Evolutionary conservation across 768 basidiomycete genomes (phyloP).

Genomic region (Pleurotus cornucopiae): DNA sequence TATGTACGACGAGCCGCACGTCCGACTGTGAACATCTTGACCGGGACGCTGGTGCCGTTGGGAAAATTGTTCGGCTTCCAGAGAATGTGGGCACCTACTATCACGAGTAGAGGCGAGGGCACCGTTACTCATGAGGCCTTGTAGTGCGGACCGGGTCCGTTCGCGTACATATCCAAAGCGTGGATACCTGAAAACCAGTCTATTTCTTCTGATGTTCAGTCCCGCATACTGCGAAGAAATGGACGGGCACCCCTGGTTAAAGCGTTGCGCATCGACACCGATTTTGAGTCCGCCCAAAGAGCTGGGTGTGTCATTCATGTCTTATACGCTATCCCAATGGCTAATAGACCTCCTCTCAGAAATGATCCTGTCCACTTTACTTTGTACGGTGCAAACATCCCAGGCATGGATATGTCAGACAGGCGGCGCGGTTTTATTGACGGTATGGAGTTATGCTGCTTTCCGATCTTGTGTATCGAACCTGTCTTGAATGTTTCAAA

Average conservation of each 20-base stretch:
- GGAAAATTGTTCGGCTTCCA: constrained; percentile 52
- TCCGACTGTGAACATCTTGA: constrained; percentile 37
- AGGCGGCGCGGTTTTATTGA: constrained; percentile 22
- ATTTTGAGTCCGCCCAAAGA: constrained; percentile 21
- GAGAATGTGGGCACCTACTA: constrained; percentile 34
- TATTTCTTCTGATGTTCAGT: constrained; percentile 20
- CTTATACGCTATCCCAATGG: too few relatives aligned
- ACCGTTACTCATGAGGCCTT: neutral
- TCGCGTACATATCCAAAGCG: constrained; percentile 26
- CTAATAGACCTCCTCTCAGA: too few relatives aligned
- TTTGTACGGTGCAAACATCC: neutral
- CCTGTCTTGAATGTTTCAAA: too few relatives aligned
- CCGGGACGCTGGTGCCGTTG: constrained; percentile 30
- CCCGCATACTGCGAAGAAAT: constrained; percentile 19
- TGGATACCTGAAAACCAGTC: constrained; percentile 33
- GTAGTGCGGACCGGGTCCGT: constrained; percentile 11
- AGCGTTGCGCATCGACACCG: constrained; percentile 27
- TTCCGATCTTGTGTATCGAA: too few relatives aligned
- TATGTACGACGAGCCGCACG: constrained; percentile 13
- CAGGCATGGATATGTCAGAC: neutral
- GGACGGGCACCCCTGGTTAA: constrained; percentile 22
- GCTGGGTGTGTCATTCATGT: too few relatives aligned
- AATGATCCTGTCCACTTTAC: neutral
- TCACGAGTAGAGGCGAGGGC: too few relatives aligned
- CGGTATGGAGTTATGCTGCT: too few relatives aligned